Base-by-base conservation (phyloP, 192 early-diverging fungal species). In the Coemansia sp. region DNA sequence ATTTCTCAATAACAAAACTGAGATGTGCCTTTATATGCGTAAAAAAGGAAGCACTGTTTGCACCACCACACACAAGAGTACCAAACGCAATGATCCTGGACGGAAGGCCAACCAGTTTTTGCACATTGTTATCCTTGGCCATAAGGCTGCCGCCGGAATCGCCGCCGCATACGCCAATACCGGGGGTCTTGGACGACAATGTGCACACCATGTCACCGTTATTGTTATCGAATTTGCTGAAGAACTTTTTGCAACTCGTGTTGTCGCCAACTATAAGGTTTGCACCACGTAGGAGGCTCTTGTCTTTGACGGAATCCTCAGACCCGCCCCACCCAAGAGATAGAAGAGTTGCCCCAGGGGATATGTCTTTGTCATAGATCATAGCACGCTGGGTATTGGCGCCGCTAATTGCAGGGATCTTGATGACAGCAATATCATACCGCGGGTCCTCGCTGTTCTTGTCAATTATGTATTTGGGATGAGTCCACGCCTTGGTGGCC, bases 271-370 rank as follows among this genome's bases (percentile, higher is more conserved):
- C 58, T 0, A 46, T 67, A 4, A 65, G 48, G 4, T 70, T 19
- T 1, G 65, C 68, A 7, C 77, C 77, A 40, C 72, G 70, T 18
- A 79, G 62, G 15, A 70, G 57, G 26, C 56, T 58, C 41, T 54
- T 52, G 41, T 68, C 26, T 3, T 45, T 36, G 16, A 74, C 74
- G 15, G 40, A 54, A 16, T 37, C 48, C 10, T 76, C 68, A 2
- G 71, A 68, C 0, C 49, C 16, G 13, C 82, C 82, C 82, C 82
- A 84, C 46, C 82, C 82, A 60, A 78, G 73, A 5, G 82, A 71
- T 49, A 77, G 15, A 9, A 78, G 49, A 6, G 45, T 52, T 51
- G 75, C 64, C 22, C 64, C 66, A 7, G 51, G 48, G 8, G 21
- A 41, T 15, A 83, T 41, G 0, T 2, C 3, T 7, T 64, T 67